A percentile compares a stretch with the other conserved stretches of the same genome.
phyloP scores from a whole-genome alignment of 331 rosid genomes.

The Saraca asoca region DNA sequence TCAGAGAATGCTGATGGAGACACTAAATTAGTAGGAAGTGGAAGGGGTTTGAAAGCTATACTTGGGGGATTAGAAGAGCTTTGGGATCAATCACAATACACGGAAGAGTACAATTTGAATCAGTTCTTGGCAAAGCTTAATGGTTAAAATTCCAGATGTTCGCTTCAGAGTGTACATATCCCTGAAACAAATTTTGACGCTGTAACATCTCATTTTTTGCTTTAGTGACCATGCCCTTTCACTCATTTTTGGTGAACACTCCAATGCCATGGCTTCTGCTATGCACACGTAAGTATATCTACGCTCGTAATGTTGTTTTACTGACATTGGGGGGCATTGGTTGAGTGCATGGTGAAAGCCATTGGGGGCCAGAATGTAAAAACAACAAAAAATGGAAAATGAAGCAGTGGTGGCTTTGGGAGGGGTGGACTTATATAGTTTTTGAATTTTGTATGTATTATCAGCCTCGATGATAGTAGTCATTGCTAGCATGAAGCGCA shows the following conservation, averaged over 20 bases:
- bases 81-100: constrained; percentile 95
- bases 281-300: constrained; percentile 16
- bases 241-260: constrained; percentile 30
- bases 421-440: constrained; percentile 43
- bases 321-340: constrained; percentile 41
- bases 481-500: constrained; percentile 27
- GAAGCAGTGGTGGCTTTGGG: constrained; percentile 41
- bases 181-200: constrained; percentile 78
- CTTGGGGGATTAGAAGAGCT: constrained; percentile 94
- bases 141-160: constrained; percentile 51
- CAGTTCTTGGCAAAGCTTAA: constrained; percentile 90
- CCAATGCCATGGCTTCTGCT: constrained; percentile 27
- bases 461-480: constrained; percentile 39
- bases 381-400: constrained; percentile 5
- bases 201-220: constrained; percentile 40
- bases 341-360: constrained; percentile 30
- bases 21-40: constrained; percentile 54
- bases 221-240: constrained; percentile 33
- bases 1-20: constrained; percentile 59
- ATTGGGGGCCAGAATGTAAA: constrained; percentile 39
- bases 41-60: constrained; percentile 87
- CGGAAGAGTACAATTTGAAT: constrained; percentile 87
- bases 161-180: constrained; percentile 61
- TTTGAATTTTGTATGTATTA: constrained; percentile 49
- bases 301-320: constrained; percentile 29